Percentiles rank a stretch among this genome's conserved stretches.
Conservation (phyloP, 208 protist genomes). For the Endotrypanum monterogeii region DNA sequence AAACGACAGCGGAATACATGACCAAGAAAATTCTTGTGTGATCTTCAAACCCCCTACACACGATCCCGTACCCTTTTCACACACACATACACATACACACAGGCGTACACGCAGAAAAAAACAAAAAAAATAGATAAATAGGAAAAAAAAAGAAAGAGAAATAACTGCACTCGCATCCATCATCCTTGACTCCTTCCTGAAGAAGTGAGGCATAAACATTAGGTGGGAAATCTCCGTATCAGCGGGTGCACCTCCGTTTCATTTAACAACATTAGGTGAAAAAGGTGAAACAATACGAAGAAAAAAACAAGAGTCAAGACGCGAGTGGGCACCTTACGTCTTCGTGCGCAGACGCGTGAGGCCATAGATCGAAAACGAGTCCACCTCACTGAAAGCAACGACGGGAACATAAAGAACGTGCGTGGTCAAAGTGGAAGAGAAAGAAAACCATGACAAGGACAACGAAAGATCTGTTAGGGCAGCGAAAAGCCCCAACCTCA, state of each 20-base stretch:
- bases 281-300: constrained; percentile 14
- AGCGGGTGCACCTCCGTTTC: not conserved
- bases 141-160: too few species aligned
- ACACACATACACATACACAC: too few species aligned
- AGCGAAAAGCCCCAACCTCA: not conserved
- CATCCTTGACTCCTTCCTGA: not conserved
- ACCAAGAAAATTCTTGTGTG: not conserved
- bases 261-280: not conserved
- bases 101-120: too few species aligned
- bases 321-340: not conserved
- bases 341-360: not conserved
- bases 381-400: not conserved
- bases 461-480: not conserved
- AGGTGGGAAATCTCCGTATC: not conserved
- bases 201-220: not conserved
- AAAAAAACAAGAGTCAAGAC: constrained; percentile 3
- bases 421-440: not conserved
- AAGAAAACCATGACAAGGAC: not conserved
- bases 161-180: not conserved
- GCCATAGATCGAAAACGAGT: not conserved
- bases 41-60: not conserved
- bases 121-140: too few species aligned
- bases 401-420: not conserved
- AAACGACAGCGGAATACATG: not conserved
- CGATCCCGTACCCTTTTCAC: too few species aligned